These are phyloP conservation scores for Calycina herbarum DNA, from an alignment of 2,329 filamentous ascomycete species.

Conservation along the genomic window DNA sequence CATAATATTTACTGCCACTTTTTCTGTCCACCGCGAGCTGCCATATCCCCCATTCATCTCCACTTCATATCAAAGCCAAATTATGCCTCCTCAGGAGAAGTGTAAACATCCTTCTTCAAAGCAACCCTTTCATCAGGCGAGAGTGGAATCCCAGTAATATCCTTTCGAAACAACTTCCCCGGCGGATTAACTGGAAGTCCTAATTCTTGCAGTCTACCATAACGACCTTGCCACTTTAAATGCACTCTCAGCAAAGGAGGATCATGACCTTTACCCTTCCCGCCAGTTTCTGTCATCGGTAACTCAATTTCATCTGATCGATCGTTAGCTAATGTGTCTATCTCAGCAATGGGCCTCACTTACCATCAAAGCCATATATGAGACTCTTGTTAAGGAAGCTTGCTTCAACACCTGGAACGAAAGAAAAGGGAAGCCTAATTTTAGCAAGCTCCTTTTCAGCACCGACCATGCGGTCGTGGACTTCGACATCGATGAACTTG, in stretches of 20 bases:
- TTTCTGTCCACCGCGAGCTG: too few species aligned
- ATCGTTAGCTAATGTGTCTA: neutral
- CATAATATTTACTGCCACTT: too few species aligned
- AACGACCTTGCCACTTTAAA: slow-evolving; percentile 24
- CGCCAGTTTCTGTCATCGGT: slow-evolving; percentile 14
- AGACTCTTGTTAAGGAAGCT: slow-evolving; percentile 24
- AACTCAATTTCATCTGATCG: slow-evolving; percentile 20
- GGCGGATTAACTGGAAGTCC: slow-evolving; percentile 19
- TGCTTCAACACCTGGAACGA: slow-evolving; percentile 25
- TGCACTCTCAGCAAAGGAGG: slow-evolving; percentile 18
- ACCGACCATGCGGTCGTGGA: slow-evolving; percentile 22
- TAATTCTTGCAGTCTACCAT: slow-evolving; percentile 13
- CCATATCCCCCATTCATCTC: neutral
- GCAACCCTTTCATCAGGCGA: slow-evolving; percentile 16
- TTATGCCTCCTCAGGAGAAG: neutral
- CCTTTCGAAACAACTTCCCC: slow-evolving; percentile 27
- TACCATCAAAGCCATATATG: slow-evolving; percentile 26
- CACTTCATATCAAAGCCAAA: neutral
- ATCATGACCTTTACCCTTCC: slow-evolving; percentile 25
- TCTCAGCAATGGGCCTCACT: neutral
- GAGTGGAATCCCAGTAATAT: slow-evolving; percentile 15
- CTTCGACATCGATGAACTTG: slow-evolving; percentile 24
- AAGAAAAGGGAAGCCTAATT: slow-evolving; percentile 18
- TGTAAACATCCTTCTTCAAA: neutral
- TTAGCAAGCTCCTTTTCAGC: slow-evolving; percentile 19